phyloP scores from a whole-genome alignment of 352 stramenopile species.

The Peronosclerospora sorghi region DNA sequence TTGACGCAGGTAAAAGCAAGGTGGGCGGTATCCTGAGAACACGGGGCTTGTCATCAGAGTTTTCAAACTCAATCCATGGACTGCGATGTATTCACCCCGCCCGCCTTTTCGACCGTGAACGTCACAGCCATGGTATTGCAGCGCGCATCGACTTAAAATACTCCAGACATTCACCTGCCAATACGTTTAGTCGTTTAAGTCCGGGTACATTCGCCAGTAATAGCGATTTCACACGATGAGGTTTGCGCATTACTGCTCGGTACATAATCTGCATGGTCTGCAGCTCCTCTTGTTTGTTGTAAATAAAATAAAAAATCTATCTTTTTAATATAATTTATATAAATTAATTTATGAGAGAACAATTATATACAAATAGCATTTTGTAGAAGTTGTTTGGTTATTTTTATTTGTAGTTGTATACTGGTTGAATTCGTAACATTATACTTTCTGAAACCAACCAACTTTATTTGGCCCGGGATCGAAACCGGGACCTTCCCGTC shows the following conservation, averaged over 20 bases:
- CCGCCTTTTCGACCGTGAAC: conserved; percentile 12
- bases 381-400: no score
- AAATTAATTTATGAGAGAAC: no score
- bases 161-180: conserved; percentile 21
- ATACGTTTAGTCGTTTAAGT: conserved; percentile 24
- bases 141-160: conserved; percentile 12
- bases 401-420: no score
- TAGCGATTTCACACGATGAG: conserved; percentile 26
- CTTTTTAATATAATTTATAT: no score
- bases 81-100: conserved; percentile 11
- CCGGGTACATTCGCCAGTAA: conserved; percentile 28
- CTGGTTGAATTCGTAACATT: no score
- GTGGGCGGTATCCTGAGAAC: neutral
- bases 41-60: conserved; percentile 36
- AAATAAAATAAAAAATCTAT: no score
- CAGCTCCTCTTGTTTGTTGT: conserved; percentile 38
- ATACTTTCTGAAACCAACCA: no score
- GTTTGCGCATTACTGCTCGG: conserved; percentile 26
- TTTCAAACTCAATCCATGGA: conserved; percentile 33
- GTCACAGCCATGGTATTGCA: conserved; percentile 8
- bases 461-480: no score
- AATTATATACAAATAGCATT: no score
- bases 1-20: conserved; percentile 5
- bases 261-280: conserved; percentile 36
- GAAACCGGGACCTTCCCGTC: no score